Evolutionary conservation across 2,329 filamentous ascomycete genomes (phyloP).

Genomic region (Pyrenochaeta sp.): DNA sequence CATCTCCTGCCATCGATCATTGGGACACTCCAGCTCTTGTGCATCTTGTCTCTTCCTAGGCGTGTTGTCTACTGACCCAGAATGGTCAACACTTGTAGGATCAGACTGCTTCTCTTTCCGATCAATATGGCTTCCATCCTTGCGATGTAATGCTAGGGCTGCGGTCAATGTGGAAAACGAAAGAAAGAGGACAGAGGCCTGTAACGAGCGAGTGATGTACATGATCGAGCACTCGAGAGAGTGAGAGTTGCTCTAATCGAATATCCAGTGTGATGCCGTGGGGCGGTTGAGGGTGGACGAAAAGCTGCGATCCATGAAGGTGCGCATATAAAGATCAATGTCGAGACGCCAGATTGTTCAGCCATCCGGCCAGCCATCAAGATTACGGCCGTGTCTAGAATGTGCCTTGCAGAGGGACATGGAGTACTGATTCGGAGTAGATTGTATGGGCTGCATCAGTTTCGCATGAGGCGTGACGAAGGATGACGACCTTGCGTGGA

Average conservation of each 20-base stretch:
- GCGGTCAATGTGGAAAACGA: constrained; percentile 33
- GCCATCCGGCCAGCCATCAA: constrained; percentile 37
- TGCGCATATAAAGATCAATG: constrained; percentile 38
- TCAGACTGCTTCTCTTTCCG: constrained; percentile 5
- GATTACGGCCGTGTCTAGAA: constrained; percentile 38
- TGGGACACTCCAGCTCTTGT: constrained; percentile 22
- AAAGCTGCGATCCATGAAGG: constrained; percentile 21
- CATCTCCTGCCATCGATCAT: constrained; percentile 25
- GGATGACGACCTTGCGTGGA: constrained; percentile 37
- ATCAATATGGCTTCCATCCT: constrained; percentile 9
- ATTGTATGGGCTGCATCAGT: constrained; percentile 28
- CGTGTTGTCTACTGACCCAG: constrained; percentile 5
- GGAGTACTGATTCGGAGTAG: constrained; percentile 36
- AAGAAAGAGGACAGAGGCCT: constrained; percentile 42
- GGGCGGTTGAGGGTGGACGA: constrained; percentile 22
- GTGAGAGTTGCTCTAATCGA: constrained; percentile 41
- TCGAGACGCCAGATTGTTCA: constrained; percentile 13
- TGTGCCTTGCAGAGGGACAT: constrained; percentile 48
- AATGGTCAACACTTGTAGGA: neutral
- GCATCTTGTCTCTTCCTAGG: constrained; percentile 26
- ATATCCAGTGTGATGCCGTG: constrained; percentile 25
- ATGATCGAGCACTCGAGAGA: constrained; percentile 48
- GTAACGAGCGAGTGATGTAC: constrained; percentile 41
- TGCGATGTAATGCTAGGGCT: constrained; percentile 28
- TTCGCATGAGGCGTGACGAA: constrained; percentile 38